Conservation (phyloP, 768 basidiomycete genomes). For the Strobilomyces echinocephalus region DNA sequence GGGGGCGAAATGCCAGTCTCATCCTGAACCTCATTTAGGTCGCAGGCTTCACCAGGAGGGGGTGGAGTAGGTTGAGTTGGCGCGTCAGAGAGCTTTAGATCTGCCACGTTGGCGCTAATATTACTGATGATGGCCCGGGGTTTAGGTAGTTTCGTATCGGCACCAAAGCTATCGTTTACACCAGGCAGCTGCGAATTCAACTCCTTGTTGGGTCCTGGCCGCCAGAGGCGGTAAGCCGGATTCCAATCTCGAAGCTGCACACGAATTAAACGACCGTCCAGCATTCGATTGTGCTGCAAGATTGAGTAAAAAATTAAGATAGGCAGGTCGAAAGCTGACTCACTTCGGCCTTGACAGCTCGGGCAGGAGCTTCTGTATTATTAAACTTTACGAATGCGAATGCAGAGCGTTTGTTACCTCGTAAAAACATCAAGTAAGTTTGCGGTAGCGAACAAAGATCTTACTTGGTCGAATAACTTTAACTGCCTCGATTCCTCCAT, state of each 20-base stretch:
- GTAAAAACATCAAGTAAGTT: background rate
- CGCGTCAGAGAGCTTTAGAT: slow-evolving; percentile 8
- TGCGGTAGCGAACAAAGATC: slow-evolving; percentile 2
- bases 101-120: slow-evolving; percentile 11
- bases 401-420: slow-evolving; percentile 61
- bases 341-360: slow-evolving; percentile 65
- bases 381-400: slow-evolving; percentile 78
- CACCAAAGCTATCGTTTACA: slow-evolving; percentile 6
- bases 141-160: slow-evolving; percentile 11
- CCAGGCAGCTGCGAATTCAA: slow-evolving; percentile 23
- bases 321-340: background rate
- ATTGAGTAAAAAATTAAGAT: slow-evolving; percentile 1
- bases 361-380: slow-evolving; percentile 57
- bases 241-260: slow-evolving; percentile 72
- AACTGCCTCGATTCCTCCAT: slow-evolving; percentile 59
- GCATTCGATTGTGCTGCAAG: slow-evolving; percentile 64
- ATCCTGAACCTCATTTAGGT: slow-evolving; percentile 19
- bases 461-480: slow-evolving; percentile 66
- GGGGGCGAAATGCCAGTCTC: background rate
- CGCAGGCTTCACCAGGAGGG: slow-evolving; percentile 6
- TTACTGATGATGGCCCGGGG: background rate
- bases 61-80: background rate
- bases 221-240: slow-evolving; percentile 43
- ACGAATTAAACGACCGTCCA: slow-evolving; percentile 67
- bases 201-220: slow-evolving; percentile 38